Base-by-base conservation (phyloP, 1,284 basidiomycete species). In the Ceratobasidium sp. region DNA sequence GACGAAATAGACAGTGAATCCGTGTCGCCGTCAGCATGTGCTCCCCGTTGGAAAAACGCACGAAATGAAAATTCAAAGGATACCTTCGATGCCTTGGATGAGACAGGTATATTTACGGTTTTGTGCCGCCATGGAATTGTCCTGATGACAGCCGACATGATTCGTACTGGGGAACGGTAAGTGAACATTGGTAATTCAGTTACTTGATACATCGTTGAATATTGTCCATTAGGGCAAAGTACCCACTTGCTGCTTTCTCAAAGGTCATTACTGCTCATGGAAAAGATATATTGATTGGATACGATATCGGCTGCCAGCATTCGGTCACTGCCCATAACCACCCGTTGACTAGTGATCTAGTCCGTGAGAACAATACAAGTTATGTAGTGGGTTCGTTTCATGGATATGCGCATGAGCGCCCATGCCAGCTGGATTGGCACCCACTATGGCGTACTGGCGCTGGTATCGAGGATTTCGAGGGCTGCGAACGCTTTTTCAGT, bases 221-320 rank as follows among this genome's bases (percentile, higher is more conserved):
- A 47, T 49, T 65, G 20, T 3, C 43, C 49, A 17, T n/a, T 70
- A 81, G 75, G 3, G 53, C 71, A 10, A 72, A 75, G 40, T 76
- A 79, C 54, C 75, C 76, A 0, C 72, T 80, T 0, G 77, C 79
- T 0, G 74, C 76, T 7, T 62, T 76, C 5, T 69, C 74, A 1
- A 71, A 73, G 54, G 45, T 77, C 1, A 60, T 80, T 1, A 73
- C 75, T 13, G 50, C 52, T 0, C 52, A 77, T 22, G 74, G 73
- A 0, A 20, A 35, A 0, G 38, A 73, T 1, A 60, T 76, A 22
- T 54, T 74, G 0, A 40, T 77, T 12, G 79, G 75, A 0, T 81
- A 81, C 71, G 79, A 81, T 71, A 79, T 81, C 40, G 77, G 75
- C 0, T 82, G 80, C 70, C 0, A 78, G 79, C 56, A 40, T 50